Conservation (phyloP, 2,329 filamentous ascomycete genomes). For the Hymenoscyphus fructigenus region DNA sequence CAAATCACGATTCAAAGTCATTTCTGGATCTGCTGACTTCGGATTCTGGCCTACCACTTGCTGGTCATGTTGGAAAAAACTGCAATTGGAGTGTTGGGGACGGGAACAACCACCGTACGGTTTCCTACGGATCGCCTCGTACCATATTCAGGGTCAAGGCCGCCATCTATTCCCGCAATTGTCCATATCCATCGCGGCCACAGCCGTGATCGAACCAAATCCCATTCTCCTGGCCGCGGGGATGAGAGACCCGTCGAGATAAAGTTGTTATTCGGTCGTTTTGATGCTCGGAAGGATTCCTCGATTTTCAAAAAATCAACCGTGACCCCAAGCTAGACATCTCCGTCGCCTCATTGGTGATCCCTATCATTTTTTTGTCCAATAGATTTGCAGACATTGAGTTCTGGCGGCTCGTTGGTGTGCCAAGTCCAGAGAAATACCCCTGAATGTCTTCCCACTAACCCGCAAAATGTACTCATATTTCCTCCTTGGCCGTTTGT, state of each 20-base stretch:
- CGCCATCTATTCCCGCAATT: conserved; percentile 10
- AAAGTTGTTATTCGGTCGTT: background rate
- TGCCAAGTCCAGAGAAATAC: conserved; percentile 15
- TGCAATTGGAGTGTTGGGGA: background rate
- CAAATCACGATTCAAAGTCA: conserved; percentile 6
- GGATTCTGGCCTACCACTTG: background rate
- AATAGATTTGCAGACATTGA: conserved; percentile 24
- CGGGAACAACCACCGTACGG: conserved; percentile 1
- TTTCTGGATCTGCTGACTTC: conserved; percentile 19
- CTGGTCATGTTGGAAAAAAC: background rate
- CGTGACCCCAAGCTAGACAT: conserved; percentile 16
- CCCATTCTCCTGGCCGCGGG: background rate
- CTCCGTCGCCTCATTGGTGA: conserved; percentile 23
- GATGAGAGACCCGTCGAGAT: background rate
- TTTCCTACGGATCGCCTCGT: conserved; percentile 26
- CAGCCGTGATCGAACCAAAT: conserved; percentile 12
- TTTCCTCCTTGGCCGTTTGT: conserved; percentile 22
- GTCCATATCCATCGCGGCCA: conserved; percentile 8
- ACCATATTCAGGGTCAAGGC: conserved; percentile 10
- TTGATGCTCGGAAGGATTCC: background rate
- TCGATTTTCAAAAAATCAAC: background rate
- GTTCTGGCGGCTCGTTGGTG: conserved; percentile 21
- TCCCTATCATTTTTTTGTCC: conserved; percentile 22
- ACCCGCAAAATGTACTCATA: conserved; percentile 11
- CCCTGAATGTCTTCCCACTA: conserved; percentile 11